These are phyloP conservation scores for Aspergillus hiratsukae DNA, from an alignment of 2,329 filamentous ascomycete genomes.

Conservation along the genomic window DNA sequence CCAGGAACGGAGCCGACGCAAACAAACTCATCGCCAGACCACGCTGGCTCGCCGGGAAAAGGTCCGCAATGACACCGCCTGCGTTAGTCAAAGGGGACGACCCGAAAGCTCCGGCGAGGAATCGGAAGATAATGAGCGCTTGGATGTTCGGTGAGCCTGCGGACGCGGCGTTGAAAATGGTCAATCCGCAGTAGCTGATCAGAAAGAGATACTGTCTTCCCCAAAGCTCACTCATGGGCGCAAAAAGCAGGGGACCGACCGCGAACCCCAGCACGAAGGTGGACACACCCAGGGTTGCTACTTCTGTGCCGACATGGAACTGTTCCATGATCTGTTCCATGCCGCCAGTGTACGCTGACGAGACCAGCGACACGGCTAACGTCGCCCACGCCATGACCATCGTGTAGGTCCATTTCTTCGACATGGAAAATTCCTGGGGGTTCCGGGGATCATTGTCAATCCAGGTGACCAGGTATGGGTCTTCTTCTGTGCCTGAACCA, in stretches of 20 bases:
- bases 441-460: slow-evolving; percentile 58
- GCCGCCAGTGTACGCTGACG: slow-evolving; percentile 41
- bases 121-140: slow-evolving; percentile 62
- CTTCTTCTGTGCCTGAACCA: slow-evolving; percentile 60
- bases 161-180: slow-evolving; percentile 59
- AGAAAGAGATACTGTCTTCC: slow-evolving; percentile 35
- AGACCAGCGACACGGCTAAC: slow-evolving; percentile 41
- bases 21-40: slow-evolving; percentile 61
- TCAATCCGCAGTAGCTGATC: slow-evolving; percentile 40
- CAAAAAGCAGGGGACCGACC: slow-evolving; percentile 44
- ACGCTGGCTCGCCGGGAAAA: slow-evolving; percentile 52
- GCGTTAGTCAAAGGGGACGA: slow-evolving; percentile 60
- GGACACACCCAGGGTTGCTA: slow-evolving; percentile 42
- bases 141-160: slow-evolving; percentile 56
- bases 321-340: slow-evolving; percentile 30
- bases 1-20: slow-evolving; percentile 63
- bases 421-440: slow-evolving; percentile 31
- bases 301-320: slow-evolving; percentile 34
- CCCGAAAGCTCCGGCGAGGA: slow-evolving; percentile 61
- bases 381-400: slow-evolving; percentile 36
- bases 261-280: slow-evolving; percentile 47
- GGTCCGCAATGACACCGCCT: slow-evolving; percentile 59
- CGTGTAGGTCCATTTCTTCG: slow-evolving; percentile 41
- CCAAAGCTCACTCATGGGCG: slow-evolving; percentile 36
- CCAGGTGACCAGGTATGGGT: slow-evolving; percentile 66